Evolutionary conservation across 192 early-diverging fungal species (phyloP).

Genomic region (Coemansia sp.): DNA sequence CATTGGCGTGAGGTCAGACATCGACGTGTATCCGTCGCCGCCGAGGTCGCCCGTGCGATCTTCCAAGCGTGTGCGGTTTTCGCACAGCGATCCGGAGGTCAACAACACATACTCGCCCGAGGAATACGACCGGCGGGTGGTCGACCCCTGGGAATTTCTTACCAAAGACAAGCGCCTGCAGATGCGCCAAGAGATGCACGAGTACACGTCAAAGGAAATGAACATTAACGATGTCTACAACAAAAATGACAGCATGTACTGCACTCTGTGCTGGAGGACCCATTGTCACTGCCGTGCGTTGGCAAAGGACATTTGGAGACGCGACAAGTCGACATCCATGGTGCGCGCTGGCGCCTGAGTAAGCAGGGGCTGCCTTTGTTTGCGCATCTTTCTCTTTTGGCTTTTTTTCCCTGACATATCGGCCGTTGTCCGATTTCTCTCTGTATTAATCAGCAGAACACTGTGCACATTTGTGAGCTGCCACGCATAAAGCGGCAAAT

Average conservation of each 20-base stretch:
- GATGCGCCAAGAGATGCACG: slow-evolving; percentile 51
- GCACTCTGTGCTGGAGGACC: slow-evolving; percentile 55
- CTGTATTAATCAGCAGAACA: neutral
- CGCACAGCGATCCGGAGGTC: slow-evolving; percentile 32
- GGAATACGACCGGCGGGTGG: slow-evolving; percentile 54
- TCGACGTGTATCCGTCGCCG: slow-evolving; percentile 9
- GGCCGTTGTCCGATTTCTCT: neutral
- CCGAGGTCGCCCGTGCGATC: slow-evolving; percentile 25
- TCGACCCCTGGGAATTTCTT: slow-evolving; percentile 53
- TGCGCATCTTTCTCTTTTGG: neutral
- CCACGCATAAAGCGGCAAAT: no score
- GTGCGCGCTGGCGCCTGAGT: slow-evolving; percentile 45
- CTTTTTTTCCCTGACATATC: neutral
- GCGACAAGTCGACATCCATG: slow-evolving; percentile 47
- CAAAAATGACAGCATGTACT: slow-evolving; percentile 44
- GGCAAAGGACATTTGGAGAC: slow-evolving; percentile 55
- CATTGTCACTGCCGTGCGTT: slow-evolving; percentile 54
- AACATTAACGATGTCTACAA: slow-evolving; percentile 52
- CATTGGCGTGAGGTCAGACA: neutral
- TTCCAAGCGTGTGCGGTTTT: slow-evolving; percentile 44
- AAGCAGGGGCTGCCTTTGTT: neutral
- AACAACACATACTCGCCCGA: slow-evolving; percentile 43
- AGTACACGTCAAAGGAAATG: slow-evolving; percentile 52
- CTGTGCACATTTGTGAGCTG: no score
- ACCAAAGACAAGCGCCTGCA: slow-evolving; percentile 38